Evolutionary conservation across 441 rosid species (phyloP), one percentile per base, ranked within the genome.

Genomic region (Macaranga tanarius): DNA sequence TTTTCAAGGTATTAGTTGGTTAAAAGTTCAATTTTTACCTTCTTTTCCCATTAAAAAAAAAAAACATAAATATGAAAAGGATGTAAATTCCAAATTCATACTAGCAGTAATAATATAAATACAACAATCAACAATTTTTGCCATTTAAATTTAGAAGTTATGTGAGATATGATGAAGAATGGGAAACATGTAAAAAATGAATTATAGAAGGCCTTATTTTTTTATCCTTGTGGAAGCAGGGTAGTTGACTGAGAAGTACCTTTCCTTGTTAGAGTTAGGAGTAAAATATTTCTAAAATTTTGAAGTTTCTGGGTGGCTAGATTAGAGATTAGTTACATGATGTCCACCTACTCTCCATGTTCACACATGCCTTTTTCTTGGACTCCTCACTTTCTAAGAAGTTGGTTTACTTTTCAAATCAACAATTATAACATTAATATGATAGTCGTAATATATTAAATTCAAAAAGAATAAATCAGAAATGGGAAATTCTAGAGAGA

Each of bases 331-430:
- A 47, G 51, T n/a, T 38, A 5, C 7, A 10, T 3, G n/a, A 9
- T 5, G 31, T 13, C 65, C 68, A 62, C 20, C 60, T 0, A 56
- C 76, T 44, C 70, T 40, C 52, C 75, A 40, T 52, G 68, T 56
- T 55, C 70, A 73, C 70, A 73, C 48, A 2, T 55, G 62, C 70
- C 16, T 15, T 15, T 20, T 22, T 50, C 23, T 34, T 11, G 57
- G 17, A 19, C 57, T 11, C 20, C 3, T 25, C 48, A 10, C 20
- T 57, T 44, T 57, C 73, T 15, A 25, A 42, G 65, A 17, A 69
- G 51, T 13, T 42, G 13, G 28, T 34, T 28, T 19, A 28, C 31
- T 58, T 12, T 34, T 38, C 48, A 15, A 11, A 69, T 15, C 4
- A 59, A 45, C 0, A 48, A 69, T 34, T 44, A 65, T 5, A 2